Conservation (phyloP, 2,329 filamentous ascomycete genomes). For the Cladophialophora psammophila region DNA sequence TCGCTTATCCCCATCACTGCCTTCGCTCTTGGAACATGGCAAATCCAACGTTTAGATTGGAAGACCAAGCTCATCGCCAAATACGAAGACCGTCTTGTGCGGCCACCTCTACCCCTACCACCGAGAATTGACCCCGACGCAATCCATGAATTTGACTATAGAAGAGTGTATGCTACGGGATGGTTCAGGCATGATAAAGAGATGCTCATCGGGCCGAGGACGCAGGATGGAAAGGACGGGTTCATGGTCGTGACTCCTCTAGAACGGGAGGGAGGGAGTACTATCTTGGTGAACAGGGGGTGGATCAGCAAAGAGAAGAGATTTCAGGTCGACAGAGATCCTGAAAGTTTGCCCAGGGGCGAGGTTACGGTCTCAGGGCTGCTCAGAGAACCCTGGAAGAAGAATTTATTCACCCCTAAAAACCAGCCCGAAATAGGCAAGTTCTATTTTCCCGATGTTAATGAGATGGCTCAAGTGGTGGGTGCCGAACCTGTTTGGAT, state of each 20-base stretch:
- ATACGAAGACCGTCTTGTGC: conserved; percentile 89
- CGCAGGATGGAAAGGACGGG: conserved; percentile 87
- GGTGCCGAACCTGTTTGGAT: conserved; percentile 92
- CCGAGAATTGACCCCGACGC: conserved; percentile 81
- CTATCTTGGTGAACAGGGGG: conserved; percentile 85
- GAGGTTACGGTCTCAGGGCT: conserved; percentile 83
- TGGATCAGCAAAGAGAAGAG: conserved; percentile 85
- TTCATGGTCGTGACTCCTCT: conserved; percentile 92
- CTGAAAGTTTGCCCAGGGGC: conserved; percentile 70
- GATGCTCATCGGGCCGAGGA: conserved; percentile 92
- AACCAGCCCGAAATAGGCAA: conserved; percentile 83
- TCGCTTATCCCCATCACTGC: conserved; percentile 90
- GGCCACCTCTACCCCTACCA: conserved; percentile 83
- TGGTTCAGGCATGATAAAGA: conserved; percentile 84
- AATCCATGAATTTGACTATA: conserved; percentile 88
- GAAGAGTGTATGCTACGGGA: conserved; percentile 79
- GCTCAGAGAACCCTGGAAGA: conserved; percentile 89
- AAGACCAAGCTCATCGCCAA: conserved; percentile 91
- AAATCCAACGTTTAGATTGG: conserved; percentile 90
- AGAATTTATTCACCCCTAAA: conserved; percentile 95
- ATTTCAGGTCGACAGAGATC: conserved; percentile 65
- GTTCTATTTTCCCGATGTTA: conserved; percentile 95
- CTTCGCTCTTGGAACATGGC: conserved; percentile 91
- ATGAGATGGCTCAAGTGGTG: conserved; percentile 83
- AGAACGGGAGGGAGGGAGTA: conserved; percentile 71